phyloP scores from a whole-genome alignment of 2,329 filamentous ascomycete species.

The Lachnum nothofagi region DNA sequence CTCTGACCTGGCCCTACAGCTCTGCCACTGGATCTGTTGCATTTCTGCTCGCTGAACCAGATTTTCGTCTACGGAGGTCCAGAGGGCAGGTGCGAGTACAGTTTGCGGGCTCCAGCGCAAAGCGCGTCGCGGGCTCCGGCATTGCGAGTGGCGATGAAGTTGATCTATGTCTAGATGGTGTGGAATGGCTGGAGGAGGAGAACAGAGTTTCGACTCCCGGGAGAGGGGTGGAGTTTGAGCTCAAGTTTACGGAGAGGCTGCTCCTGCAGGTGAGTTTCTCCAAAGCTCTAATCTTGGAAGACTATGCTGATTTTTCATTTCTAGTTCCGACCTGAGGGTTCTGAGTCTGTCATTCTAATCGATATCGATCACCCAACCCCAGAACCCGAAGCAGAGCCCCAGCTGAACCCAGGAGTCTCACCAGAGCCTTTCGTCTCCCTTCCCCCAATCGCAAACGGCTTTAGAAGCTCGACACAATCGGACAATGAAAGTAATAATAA shows the following conservation, averaged over 20 bases:
- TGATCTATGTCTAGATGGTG: conserved; percentile 63
- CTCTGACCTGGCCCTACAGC: conserved; percentile 88
- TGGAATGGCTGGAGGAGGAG: conserved; percentile 47
- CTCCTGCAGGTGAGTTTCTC: conserved; percentile 39
- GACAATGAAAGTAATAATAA: conserved; percentile 37
- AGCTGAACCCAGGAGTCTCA: conserved; percentile 15
- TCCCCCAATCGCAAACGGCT: conserved; percentile 18
- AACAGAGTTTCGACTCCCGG: conserved; percentile 44
- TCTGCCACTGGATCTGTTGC: conserved; percentile 68
- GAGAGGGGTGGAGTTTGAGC: conserved; percentile 53
- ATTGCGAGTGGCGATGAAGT: conserved; percentile 77
- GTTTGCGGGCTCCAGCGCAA: conserved; percentile 66
- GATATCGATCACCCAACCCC: conserved; percentile 45
- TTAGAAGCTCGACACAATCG: conserved; percentile 10
- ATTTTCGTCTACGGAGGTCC: conserved; percentile 71
- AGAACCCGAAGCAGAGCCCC: conserved; percentile 15
- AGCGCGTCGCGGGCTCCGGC: conserved; percentile 58
- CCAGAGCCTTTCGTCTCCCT: conserved; percentile 23
- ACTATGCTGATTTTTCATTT: conserved; percentile 28
- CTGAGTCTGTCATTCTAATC: conserved; percentile 45
- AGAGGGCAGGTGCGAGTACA: conserved; percentile 77
- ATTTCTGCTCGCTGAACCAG: conserved; percentile 76
- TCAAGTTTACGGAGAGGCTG: conserved; percentile 50
- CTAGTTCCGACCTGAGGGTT: conserved; percentile 44
- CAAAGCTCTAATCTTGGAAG: not conserved